Conservation (phyloP, 768 basidiomycete genomes). For the Termitomyces sp. region DNA sequence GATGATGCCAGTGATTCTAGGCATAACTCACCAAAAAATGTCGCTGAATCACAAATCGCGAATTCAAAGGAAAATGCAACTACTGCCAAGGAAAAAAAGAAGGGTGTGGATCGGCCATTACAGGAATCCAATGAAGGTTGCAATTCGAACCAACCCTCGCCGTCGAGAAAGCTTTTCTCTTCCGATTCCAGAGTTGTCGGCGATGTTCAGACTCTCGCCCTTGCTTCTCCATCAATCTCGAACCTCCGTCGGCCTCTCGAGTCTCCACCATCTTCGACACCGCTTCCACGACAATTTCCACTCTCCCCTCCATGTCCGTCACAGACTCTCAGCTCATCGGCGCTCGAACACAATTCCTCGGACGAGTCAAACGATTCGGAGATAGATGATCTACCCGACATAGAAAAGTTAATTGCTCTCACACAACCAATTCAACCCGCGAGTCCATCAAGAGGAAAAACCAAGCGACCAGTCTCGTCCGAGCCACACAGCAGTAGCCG, state of each 20-base stretch:
- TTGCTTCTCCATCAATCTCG: neutral
- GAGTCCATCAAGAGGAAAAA: neutral
- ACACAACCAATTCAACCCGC: neutral
- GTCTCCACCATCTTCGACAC: neutral
- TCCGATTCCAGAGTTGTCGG: neutral
- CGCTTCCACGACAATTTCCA: constrained; percentile 4
- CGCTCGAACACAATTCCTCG: neutral
- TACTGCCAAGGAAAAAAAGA: neutral
- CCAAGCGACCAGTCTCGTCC: neutral
- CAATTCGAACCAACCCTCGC: neutral
- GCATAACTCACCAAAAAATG: neutral
- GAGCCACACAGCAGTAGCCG: neutral
- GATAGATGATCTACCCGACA: neutral
- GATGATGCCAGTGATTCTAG: neutral
- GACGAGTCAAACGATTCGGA: constrained; percentile 1
- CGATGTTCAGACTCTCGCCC: neutral
- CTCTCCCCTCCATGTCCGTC: constrained; percentile 8
- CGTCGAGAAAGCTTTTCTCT: neutral
- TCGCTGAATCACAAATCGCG: neutral
- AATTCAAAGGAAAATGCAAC: neutral
- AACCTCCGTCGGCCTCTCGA: neutral
- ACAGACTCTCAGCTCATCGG: neutral
- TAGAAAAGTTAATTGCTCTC: constrained; percentile 2
- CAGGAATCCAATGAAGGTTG: neutral
- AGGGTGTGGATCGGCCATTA: neutral